Evolutionary conservation across 768 basidiomycete species (phyloP).

Genomic region (Neoboletus brunneissimus): DNA sequence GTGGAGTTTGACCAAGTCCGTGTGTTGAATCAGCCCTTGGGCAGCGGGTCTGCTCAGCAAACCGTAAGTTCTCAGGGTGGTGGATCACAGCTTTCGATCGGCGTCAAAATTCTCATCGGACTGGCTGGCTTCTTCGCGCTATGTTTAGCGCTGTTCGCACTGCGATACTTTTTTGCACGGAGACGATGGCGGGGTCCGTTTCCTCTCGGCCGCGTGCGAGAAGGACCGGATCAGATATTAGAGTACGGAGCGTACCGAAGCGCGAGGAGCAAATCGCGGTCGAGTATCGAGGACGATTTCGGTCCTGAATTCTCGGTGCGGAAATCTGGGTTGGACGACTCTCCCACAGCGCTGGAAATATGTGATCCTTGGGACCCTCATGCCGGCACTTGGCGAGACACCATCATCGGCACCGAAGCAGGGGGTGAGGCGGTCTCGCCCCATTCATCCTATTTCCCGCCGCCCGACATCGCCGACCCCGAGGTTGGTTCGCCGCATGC

Average conservation of each 20-base stretch:
- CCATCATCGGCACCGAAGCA: slow-evolving; percentile 28
- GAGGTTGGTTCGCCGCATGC: slow-evolving; percentile 24
- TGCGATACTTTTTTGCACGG: slow-evolving; percentile 50
- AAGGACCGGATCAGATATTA: slow-evolving; percentile 11
- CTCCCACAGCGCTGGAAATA: slow-evolving; percentile 4
- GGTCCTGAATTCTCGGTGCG: slow-evolving; percentile 12
- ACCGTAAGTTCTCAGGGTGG: slow-evolving; percentile 6
- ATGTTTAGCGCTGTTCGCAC: slow-evolving; percentile 50
- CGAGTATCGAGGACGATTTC: slow-evolving; percentile 16
- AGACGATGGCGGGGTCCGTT: slow-evolving; percentile 31
- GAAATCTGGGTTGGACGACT: background rate
- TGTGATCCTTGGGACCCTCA: slow-evolving; percentile 26
- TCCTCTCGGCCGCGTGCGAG: slow-evolving; percentile 12
- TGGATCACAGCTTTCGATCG: slow-evolving; percentile 49
- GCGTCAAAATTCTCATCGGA: slow-evolving; percentile 60
- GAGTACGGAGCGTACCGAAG: slow-evolving; percentile 36
- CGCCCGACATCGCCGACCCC: background rate
- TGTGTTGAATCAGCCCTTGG: slow-evolving; percentile 60
- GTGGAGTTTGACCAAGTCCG: slow-evolving; percentile 69
- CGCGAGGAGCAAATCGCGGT: slow-evolving; percentile 27
- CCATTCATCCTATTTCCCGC: slow-evolving; percentile 12
- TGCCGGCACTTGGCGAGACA: slow-evolving; percentile 27
- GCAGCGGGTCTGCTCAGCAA: slow-evolving; percentile 13
- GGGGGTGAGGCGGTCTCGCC: slow-evolving; percentile 5
- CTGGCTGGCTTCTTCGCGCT: slow-evolving; percentile 57